phyloP scores from a whole-genome alignment of 805 yeast species.

The Candida nemodendra region DNA sequence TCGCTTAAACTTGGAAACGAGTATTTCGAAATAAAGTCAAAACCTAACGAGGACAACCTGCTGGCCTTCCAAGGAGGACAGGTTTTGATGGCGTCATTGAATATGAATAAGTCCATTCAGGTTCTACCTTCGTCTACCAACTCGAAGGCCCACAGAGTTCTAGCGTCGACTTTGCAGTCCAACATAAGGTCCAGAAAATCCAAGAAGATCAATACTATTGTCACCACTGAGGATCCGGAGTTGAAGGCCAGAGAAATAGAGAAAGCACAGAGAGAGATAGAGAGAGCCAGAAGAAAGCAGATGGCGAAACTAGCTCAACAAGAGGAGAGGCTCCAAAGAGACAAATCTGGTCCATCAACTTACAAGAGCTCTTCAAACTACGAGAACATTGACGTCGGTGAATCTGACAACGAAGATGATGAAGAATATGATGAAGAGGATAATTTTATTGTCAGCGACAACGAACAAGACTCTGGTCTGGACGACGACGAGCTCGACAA shows the following conservation, averaged over 20 bases:
- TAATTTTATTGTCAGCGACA: slow-evolving; percentile 38
- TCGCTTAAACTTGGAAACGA: slow-evolving; percentile 88
- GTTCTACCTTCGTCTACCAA: slow-evolving; percentile 89
- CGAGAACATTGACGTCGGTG: slow-evolving; percentile 40
- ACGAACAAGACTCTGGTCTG: slow-evolving; percentile 30
- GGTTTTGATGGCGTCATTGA: slow-evolving; percentile 65
- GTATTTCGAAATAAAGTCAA: slow-evolving; percentile 71
- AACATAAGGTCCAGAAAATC: slow-evolving; percentile 44
- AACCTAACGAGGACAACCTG: slow-evolving; percentile 66
- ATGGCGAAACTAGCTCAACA: slow-evolving; percentile 51
- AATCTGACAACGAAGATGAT: slow-evolving; percentile 31
- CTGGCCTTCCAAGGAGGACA: slow-evolving; percentile 72
- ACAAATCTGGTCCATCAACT: slow-evolving; percentile 12
- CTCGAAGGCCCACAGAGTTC: slow-evolving; percentile 75
- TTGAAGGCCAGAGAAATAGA: slow-evolving; percentile 65
- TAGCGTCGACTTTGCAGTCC: slow-evolving; percentile 67
- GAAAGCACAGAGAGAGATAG: slow-evolving; percentile 60
- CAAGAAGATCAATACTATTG: slow-evolving; percentile 49
- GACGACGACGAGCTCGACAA: slow-evolving; percentile 42
- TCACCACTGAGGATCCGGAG: slow-evolving; percentile 64
- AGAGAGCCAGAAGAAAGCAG: slow-evolving; percentile 64
- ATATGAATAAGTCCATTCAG: slow-evolving; percentile 62
- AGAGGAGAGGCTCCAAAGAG: slow-evolving; percentile 56
- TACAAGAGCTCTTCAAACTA: slow-evolving; percentile 5
- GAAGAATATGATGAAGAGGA: slow-evolving; percentile 33